A percentile compares a stretch with the other conserved stretches of the same genome.
Conservation (phyloP, 352 stramenopile species). For the Globisporangium ultimum region DNA sequence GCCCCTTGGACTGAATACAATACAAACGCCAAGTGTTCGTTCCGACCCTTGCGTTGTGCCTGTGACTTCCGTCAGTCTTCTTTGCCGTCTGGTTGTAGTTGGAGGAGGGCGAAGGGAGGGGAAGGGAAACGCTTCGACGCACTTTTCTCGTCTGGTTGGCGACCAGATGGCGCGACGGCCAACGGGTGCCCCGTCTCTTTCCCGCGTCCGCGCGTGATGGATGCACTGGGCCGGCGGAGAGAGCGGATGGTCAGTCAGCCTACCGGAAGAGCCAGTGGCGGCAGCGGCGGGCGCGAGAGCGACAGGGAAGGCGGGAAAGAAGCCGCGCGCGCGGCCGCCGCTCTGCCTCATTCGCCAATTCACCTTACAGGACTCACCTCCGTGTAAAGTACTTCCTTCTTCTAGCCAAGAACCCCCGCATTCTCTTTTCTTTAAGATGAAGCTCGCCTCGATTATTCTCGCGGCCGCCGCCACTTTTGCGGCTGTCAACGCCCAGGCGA, state of each 20-base stretch:
- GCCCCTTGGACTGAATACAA: not conserved
- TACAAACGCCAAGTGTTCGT: conserved; percentile 6
- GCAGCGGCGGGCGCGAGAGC: too few species aligned
- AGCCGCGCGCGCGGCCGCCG: not conserved
- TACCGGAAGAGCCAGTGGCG: too few species aligned
- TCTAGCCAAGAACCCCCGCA: too few species aligned
- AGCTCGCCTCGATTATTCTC: conserved; percentile 22
- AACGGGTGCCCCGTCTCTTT: not conserved
- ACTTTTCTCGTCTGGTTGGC: not conserved
- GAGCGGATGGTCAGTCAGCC: too few species aligned
- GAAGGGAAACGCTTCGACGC: not conserved
- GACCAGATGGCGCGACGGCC: conserved; percentile 5
- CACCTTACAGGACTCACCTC: conserved; percentile 22
- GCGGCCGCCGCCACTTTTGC: conserved; percentile 9
- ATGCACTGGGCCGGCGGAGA: too few species aligned
- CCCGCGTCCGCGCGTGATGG: too few species aligned
- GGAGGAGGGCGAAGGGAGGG: not conserved
- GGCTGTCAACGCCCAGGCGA: not conserved
- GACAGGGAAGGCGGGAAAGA: too few species aligned
- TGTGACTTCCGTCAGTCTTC: not conserved
- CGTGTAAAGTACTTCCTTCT: conserved; percentile 19
- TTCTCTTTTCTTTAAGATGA: too few species aligned
- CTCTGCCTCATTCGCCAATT: conserved; percentile 23
- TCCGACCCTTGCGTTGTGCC: not conserved
- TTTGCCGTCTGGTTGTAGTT: conserved; percentile 3